These are phyloP conservation scores for Solanum appendiculatum DNA, from an alignment of 257 asterid genomes.

Conservation along the genomic window DNA sequence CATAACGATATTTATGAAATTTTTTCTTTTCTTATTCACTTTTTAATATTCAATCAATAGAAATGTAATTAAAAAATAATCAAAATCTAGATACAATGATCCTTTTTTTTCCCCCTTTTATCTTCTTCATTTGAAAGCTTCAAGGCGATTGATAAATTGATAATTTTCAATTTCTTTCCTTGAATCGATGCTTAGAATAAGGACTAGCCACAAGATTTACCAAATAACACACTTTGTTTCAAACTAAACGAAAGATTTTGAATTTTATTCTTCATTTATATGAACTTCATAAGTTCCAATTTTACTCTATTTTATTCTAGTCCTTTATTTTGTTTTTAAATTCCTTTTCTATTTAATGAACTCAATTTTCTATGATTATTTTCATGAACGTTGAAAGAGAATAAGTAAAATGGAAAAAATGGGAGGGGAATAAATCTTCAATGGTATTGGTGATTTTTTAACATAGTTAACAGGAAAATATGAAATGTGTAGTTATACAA, in stretches of 20 bases:
- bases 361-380: too few relatives aligned
- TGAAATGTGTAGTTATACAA: background rate
- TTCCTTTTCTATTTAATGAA: too few relatives aligned
- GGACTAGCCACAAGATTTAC: background rate
- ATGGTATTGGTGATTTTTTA: background rate
- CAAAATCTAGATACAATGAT: background rate
- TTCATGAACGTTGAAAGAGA: too few relatives aligned
- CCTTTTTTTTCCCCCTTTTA: background rate
- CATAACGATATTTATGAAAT: too few relatives aligned
- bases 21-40: background rate
- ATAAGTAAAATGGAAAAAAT: background rate
- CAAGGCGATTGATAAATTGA: background rate
- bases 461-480: background rate
- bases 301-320: background rate
- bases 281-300: background rate
- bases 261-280: too few relatives aligned
- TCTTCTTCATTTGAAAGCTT: background rate
- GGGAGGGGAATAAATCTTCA: background rate
- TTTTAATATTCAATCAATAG: background rate
- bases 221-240: too few relatives aligned
- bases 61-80: background rate
- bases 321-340: too few relatives aligned
- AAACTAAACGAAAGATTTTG: too few relatives aligned
- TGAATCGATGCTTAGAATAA: background rate
- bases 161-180: background rate